These are phyloP conservation scores for Tranzscheliella williamsii DNA, from an alignment of 1,284 basidiomycete genomes.

Conservation along the genomic window DNA sequence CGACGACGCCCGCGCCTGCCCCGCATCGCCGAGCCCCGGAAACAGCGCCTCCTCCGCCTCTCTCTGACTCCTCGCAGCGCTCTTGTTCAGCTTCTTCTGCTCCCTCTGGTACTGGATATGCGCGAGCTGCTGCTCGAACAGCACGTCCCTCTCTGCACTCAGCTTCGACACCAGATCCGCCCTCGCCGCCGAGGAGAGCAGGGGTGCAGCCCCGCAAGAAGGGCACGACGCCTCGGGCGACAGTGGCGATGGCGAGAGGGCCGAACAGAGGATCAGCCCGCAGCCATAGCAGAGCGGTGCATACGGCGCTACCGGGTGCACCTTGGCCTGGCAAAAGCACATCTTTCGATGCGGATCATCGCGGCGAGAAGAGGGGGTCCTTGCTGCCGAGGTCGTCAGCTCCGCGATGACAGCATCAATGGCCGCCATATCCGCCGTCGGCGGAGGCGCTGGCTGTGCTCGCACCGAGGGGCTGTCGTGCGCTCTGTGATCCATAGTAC, in stretches of 20 bases:
- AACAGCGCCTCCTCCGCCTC: slow-evolving; percentile 25
- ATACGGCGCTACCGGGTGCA: slow-evolving; percentile 23
- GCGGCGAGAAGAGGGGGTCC: not conserved
- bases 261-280: slow-evolving; percentile 31
- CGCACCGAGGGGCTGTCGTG: not conserved
- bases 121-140: slow-evolving; percentile 30
- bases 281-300: slow-evolving; percentile 37
- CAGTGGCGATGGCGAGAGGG: slow-evolving; percentile 22
- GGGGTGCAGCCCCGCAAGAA: slow-evolving; percentile 17
- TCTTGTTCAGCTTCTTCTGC: slow-evolving; percentile 24
- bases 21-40: slow-evolving; percentile 15
- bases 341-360: slow-evolving; percentile 4
- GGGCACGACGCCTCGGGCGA: slow-evolving; percentile 25
- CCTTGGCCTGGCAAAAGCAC: slow-evolving; percentile 38
- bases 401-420: slow-evolving; percentile 35
- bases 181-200: slow-evolving; percentile 16
- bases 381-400: slow-evolving; percentile 12
- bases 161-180: slow-evolving; percentile 29
- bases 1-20: not conserved
- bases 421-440: slow-evolving; percentile 33
- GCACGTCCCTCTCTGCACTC: slow-evolving; percentile 15
- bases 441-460: slow-evolving; percentile 13
- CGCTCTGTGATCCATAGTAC: not conserved
- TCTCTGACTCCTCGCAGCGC: slow-evolving; percentile 1
- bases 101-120: slow-evolving; percentile 30